Evolutionary conservation across 768 basidiomycete genomes (phyloP).

Genomic region (Lentinus tigrinus): DNA sequence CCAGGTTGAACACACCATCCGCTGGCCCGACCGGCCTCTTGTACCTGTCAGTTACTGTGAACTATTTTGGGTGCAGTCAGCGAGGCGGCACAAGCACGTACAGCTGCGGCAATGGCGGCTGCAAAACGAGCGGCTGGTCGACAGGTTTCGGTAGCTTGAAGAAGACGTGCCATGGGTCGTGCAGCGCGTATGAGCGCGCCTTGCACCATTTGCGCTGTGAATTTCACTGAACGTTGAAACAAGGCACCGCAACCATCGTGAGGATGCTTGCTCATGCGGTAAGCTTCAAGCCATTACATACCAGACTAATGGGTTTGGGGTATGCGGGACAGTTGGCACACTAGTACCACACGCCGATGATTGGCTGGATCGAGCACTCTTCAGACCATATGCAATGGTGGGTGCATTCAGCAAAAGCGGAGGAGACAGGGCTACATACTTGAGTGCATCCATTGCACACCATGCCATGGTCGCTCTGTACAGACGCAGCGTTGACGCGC

Average conservation of each 20-base stretch:
- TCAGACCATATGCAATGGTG: not conserved
- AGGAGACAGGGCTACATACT: slow-evolving; percentile 41
- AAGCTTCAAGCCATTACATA: slow-evolving; percentile 34
- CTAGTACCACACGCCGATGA: slow-evolving; percentile 81
- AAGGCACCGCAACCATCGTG: not conserved
- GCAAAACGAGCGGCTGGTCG: slow-evolving; percentile 53
- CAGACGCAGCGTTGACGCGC: slow-evolving; percentile 1
- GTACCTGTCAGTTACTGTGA: slow-evolving; percentile 49
- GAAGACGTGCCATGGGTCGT: slow-evolving; percentile 85
- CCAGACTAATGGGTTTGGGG: slow-evolving; percentile 71
- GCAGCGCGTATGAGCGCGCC: slow-evolving; percentile 68
- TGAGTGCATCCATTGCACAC: slow-evolving; percentile 60
- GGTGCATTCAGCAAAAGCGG: not conserved
- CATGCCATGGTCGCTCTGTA: slow-evolving; percentile 54
- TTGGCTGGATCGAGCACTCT: slow-evolving; percentile 48
- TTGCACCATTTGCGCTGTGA: slow-evolving; percentile 81
- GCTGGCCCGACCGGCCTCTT: slow-evolving; percentile 58
- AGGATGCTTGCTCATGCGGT: not conserved
- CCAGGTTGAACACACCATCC: slow-evolving; percentile 34
- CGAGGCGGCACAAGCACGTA: slow-evolving; percentile 34
- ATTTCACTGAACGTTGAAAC: not conserved
- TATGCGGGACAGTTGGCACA: slow-evolving; percentile 86
- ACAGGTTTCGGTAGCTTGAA: slow-evolving; percentile 85
- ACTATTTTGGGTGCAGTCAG: slow-evolving; percentile 12
- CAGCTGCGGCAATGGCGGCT: slow-evolving; percentile 71